phyloP scores from a whole-genome alignment of 2,329 filamentous ascomycete species.

The Aspergillus pseudoglaucus region DNA sequence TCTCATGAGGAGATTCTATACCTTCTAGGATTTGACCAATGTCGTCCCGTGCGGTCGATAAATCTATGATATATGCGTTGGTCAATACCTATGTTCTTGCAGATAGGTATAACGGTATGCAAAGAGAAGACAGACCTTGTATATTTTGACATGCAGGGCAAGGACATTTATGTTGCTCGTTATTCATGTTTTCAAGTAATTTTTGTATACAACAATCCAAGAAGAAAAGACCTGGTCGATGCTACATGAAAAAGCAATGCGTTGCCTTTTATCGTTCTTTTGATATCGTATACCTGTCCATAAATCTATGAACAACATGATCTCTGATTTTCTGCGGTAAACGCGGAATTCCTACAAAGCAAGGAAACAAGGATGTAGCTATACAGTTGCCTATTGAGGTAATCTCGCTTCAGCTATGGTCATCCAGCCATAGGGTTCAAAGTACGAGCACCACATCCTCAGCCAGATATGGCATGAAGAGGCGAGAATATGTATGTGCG shows the following conservation, averaged over 20 bases:
- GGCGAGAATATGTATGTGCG: not conserved
- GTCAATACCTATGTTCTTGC: not conserved
- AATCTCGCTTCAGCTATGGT: not conserved
- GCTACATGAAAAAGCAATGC: not conserved
- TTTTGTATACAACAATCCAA: not conserved
- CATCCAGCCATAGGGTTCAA: not conserved
- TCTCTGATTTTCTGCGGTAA: not conserved
- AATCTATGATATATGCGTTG: not conserved
- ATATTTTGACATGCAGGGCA: not conserved
- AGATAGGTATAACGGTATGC: not conserved
- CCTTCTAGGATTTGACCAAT: not conserved
- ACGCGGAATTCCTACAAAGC: not conserved
- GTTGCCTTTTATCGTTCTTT: not conserved
- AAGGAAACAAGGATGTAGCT: not conserved
- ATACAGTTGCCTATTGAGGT: not conserved
- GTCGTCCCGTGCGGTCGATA: not conserved
- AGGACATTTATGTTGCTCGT: not conserved
- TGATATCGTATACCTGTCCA: not conserved
- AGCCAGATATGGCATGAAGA: not conserved
- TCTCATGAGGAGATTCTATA: not conserved
- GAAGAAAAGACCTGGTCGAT: not conserved
- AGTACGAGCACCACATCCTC: not conserved
- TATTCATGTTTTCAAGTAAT: not conserved
- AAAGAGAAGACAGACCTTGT: not conserved
- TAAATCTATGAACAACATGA: not conserved